A percentile compares a stretch with the other conserved stretches of the same genome.
phyloP scores from a whole-genome alignment of 1,284 basidiomycete genomes.

The Wolfiporia cocos region DNA sequence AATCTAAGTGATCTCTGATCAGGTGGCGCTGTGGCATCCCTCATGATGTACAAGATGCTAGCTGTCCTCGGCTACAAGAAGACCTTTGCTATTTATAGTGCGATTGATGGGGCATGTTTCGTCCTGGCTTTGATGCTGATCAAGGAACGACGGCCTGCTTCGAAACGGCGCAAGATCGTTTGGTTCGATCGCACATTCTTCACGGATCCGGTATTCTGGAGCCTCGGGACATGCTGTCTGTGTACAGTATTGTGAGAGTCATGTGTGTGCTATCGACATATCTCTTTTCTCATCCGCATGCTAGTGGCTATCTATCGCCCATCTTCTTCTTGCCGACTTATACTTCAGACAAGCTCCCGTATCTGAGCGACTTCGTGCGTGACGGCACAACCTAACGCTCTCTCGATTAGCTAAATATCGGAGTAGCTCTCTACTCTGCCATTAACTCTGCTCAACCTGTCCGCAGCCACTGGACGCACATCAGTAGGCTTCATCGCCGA shows the following conservation, averaged over 20 bases:
- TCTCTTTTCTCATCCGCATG: not conserved
- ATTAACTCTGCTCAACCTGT: slow-evolving; percentile 19
- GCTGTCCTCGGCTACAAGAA: slow-evolving; percentile 14
- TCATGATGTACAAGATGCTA: slow-evolving; percentile 18
- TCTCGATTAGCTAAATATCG: not conserved
- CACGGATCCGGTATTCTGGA: slow-evolving; percentile 23
- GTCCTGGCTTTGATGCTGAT: slow-evolving; percentile 16
- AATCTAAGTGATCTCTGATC: not conserved
- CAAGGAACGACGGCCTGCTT: slow-evolving; percentile 14
- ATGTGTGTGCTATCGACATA: not conserved
- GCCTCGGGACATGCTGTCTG: slow-evolving; percentile 17
- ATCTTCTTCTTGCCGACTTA: slow-evolving; percentile 22
- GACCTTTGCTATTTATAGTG: slow-evolving; percentile 18
- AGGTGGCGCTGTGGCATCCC: slow-evolving; percentile 19
- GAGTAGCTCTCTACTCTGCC: slow-evolving; percentile 18
- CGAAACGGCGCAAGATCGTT: slow-evolving; percentile 12
- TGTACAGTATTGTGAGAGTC: slow-evolving; percentile 18
- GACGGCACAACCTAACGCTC: not conserved
- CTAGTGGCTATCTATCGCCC: slow-evolving; percentile 19
- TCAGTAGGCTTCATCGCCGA: slow-evolving; percentile 20
- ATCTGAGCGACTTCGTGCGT: slow-evolving; percentile 13
- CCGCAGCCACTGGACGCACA: slow-evolving; percentile 17
- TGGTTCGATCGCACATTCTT: slow-evolving; percentile 22
- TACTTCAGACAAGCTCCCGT: slow-evolving; percentile 15
- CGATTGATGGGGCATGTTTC: slow-evolving; percentile 17